A percentile compares a stretch with the other conserved stretches of the same genome.
Conservation (phyloP, 2,329 filamentous ascomycete species). For the Pseudocercospora macadamiae region DNA sequence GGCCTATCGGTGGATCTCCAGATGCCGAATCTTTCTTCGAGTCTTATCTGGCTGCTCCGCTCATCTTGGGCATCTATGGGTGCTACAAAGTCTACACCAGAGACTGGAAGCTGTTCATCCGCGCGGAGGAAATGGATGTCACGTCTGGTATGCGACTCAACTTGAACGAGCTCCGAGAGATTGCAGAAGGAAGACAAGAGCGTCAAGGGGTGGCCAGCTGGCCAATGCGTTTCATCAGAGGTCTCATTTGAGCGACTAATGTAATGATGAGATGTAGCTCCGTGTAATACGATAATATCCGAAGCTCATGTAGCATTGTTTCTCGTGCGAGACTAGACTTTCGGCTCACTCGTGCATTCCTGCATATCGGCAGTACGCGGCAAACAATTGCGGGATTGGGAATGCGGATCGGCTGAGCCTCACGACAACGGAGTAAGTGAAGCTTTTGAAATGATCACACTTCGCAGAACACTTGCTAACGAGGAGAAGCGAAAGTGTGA, state of each 20-base stretch:
- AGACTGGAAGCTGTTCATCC: conserved; percentile 4
- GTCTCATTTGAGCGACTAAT: neutral
- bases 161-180: neutral
- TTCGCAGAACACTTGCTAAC: too few species aligned
- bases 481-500: too few species aligned
- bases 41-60: conserved; percentile 35
- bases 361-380: too few species aligned
- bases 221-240: neutral
- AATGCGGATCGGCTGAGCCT: too few species aligned
- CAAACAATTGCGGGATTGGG: too few species aligned
- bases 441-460: too few species aligned
- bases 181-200: conserved; percentile 3
- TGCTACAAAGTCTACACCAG: conserved; percentile 32
- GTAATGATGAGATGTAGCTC: neutral
- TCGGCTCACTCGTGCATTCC: too few species aligned
- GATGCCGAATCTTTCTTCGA: conserved; percentile 29
- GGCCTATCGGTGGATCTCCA: conserved; percentile 57
- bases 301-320: too few species aligned
- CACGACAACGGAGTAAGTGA: too few species aligned
- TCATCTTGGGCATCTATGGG: conserved; percentile 35
- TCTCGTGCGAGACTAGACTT: too few species aligned
- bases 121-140: conserved; percentile 6
- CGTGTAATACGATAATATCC: too few species aligned
- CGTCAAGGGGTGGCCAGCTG: neutral
- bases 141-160: conserved; percentile 5